Conservation (phyloP, 805 yeast species). For the Candida oleophila region DNA sequence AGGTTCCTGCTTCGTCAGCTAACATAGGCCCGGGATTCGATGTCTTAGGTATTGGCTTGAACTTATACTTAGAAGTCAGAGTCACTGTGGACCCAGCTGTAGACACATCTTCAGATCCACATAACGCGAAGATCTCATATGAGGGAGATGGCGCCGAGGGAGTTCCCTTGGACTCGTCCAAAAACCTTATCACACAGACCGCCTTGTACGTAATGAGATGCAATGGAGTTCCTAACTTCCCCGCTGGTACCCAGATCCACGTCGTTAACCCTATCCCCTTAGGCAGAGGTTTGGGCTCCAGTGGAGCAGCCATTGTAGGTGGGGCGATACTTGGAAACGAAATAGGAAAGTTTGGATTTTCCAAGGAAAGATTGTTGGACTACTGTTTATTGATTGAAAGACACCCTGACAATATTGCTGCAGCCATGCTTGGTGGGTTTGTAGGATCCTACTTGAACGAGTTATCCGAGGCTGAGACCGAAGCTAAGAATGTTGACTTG, state of each 20-base stretch:
- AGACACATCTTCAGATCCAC: conserved; percentile 55
- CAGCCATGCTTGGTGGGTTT: conserved; percentile 99
- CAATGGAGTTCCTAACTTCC: conserved; percentile 73
- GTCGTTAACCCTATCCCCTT: conserved; percentile 91
- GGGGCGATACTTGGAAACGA: conserved; percentile 91
- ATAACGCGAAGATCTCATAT: conserved; percentile 69
- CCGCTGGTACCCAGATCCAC: conserved; percentile 75
- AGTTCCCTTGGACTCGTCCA: conserved; percentile 77
- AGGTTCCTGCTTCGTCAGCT: conserved; percentile 95
- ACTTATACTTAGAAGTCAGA: conserved; percentile 65
- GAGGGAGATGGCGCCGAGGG: conserved; percentile 77
- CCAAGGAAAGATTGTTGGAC: conserved; percentile 83
- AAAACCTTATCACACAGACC: conserved; percentile 85
- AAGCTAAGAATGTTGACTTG: conserved; percentile 78
- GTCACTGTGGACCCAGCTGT: conserved; percentile 60
- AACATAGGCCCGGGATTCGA: conserved; percentile 99
- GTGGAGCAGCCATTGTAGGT: conserved; percentile 98
- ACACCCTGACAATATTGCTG: conserved; percentile 97
- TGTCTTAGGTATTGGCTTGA: conserved; percentile 88
- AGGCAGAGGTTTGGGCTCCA: conserved; percentile 96
- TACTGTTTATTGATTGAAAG: conserved; percentile 96
- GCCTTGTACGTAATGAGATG: conserved; percentile 90
- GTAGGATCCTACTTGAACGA: conserved; percentile 93
- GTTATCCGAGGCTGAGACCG: conserved; percentile 66
- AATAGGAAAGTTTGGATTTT: conserved; percentile 68